Base-by-base conservation (phyloP, 768 basidiomycete genomes). In the Scleroderma bovista region DNA sequence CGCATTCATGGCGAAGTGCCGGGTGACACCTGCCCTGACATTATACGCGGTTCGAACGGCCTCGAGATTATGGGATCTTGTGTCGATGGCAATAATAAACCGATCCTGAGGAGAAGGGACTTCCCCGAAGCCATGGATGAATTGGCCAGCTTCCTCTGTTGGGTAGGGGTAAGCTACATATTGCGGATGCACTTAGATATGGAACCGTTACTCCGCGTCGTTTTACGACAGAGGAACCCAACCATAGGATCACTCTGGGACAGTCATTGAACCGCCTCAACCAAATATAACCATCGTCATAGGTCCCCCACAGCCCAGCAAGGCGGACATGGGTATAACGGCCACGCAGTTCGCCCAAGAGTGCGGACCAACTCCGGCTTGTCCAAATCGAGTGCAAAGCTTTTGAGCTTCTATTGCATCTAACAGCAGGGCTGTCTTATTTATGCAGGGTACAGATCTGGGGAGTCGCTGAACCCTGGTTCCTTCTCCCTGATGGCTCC, bases 221-320 rank as follows among this genome's bases (percentile, higher is more conserved):
- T 46, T 51, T 51, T 7, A 44, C 50, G 20, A 51, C 44, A 33
- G 50, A 51, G 19, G 50, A 51, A n/a, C 50, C 50, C 6, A 51
- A 22, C 50, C 50, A 51, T 17, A 51, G 15, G 43, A 51, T 51
- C 12, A 44, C 29, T 9, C 50, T 43, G 13, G 50, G 44, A 34
- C 26, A 26, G 24, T 45, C 44, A 12, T 37, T 26, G 20, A 20
- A 15, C 17, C n/a, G 33, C 19, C 24, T 32, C 9, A 51, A 37
- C 50, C 50, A 51, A 19, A 22, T 24, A 33, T 44, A 44, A 17
- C 50, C 50, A 20, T 51, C 50, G 23, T 51, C 50, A 29, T 51
- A 51, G 29, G 50, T 51, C 3, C 50, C 50, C 50, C 50, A 51
- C n/a, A 51, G 22, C 11, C 50, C 50, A 16, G 44, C 50, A 41